Evolutionary conservation across 768 basidiomycete genomes (phyloP).

Genomic region (Mycena epipterygia): DNA sequence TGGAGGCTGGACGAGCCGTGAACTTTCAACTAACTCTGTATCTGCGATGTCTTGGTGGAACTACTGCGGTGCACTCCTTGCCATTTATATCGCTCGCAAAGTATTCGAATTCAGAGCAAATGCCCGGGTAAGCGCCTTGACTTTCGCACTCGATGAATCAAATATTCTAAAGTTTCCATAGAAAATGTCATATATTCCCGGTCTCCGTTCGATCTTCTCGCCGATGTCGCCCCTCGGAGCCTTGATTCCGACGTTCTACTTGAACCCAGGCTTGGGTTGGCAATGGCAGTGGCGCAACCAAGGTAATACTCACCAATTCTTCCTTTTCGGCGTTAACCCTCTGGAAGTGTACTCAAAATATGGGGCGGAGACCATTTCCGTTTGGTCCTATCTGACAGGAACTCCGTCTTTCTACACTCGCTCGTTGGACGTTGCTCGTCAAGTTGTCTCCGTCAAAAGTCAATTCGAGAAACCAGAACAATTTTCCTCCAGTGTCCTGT

Average conservation of each 20-base stretch:
- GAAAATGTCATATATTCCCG: slow-evolving; percentile 1
- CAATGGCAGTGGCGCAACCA: slow-evolving; percentile 11
- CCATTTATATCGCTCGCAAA: not conserved
- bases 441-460: slow-evolving; percentile 1
- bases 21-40: too few relatives aligned
- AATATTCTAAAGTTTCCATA: not conserved
- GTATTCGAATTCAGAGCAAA: not conserved
- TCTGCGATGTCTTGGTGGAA: not conserved
- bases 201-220: slow-evolving; percentile 4
- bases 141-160: not conserved
- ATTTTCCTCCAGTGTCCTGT: not conserved
- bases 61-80: not conserved
- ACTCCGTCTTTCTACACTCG: not conserved
- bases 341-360: not conserved
- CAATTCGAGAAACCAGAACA: not conserved
- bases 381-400: not conserved
- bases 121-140: not conserved
- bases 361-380: slow-evolving; percentile 5
- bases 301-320: not conserved
- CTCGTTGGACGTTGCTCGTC: slow-evolving; percentile 5
- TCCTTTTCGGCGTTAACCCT: not conserved
- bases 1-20: too few relatives aligned
- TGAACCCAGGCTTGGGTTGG: slow-evolving; percentile 9
- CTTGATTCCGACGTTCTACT: not conserved
- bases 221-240: not conserved